Base-by-base conservation (phyloP, 257 asterid genomes). In the Solanum chiquidenum region DNA sequence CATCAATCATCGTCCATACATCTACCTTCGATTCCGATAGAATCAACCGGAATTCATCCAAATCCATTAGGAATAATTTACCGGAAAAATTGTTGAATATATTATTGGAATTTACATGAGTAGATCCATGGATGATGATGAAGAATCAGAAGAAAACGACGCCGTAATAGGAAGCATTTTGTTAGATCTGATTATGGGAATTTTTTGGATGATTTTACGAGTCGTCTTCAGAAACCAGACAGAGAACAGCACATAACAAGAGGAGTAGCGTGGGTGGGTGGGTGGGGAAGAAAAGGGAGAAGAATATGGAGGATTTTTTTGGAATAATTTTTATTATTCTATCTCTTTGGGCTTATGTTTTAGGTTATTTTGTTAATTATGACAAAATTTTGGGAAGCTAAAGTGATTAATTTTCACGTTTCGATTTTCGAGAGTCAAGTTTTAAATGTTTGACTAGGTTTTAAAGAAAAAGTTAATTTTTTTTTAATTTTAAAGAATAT, bases 1-100 rank as follows among this genome's bases (percentile, higher is more conserved):
- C 88, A 10, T 94, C 98, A 33, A 97, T 96, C 89, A 97, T 49
- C 60, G 92, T 82, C 99, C 99, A 97, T 5, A 97, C 91, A 34
- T 93, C 98, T 42, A 91, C 94, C 31, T 94, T 91, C 25, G 99
- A 93, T 89, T 92, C 89, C 84, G 97, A 93, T 72, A 96, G 80
- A 88, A 97, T 91, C 90, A 91, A 71, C 8, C 98, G 94, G 52
- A 97, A 87, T 68, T 93, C 96, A 6, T 94, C 95, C 87, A 93
- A 90, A 93, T 96, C 98, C 99, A 97, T 97, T 49, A 64, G 25
- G 18, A 7, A 87, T 33, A n/a, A 29, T 76, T 3, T 79, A 44
- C 9, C 85, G 11, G 71, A 71, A 83, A 2, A 2, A 38, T 42
- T 72, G 13, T 0, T 71, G 1, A 31, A 33, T 71, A 71, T 33